Base-by-base conservation (phyloP, 1,139 yeast species). In the Candida anutae region DNA sequence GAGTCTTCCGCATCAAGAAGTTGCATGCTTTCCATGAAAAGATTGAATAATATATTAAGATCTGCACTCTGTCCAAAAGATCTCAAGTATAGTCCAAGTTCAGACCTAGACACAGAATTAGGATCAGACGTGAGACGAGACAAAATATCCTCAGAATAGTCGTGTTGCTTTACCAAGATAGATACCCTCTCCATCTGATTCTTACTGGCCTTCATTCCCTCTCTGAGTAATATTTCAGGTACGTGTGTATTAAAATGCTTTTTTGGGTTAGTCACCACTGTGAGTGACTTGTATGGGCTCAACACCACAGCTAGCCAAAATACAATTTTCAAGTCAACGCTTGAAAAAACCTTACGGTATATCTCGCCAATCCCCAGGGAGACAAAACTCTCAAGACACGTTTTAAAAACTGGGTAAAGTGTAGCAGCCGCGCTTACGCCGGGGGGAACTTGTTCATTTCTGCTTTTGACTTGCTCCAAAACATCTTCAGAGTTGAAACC, bases 201-300 rank as follows among this genome's bases (percentile, higher is more conserved):
- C 29, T 71, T 69, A 11, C 87, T 75, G 32, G 77, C 64, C 43
- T 80, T 78, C 23, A 88, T 53, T 0, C 94, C 90, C 32, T 82
- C 87, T 38, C 75, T 68, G 21, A 83, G 50, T 3, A 82, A 62
- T 15, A 64, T 42, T 25, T 57, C 65, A 2, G 52, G 55, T 6
- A 49, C 50, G 21, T 45, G 49, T 4, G 42, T 20, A 27, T 42
- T 36, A 34, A 36, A 31, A 25, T 36, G 45, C 34, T 58, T 63
- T 34, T 61, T 58, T 17, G 62, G 57, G 29, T 64, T 69, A 11
- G 58, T 53, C 11, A 45, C 43, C 2, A 69, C 58, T 6, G 42
- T 43, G n/a, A 54, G 28, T 5, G 51, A 55, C 3, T 56, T 51
- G 64, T 74, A 77, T 3, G 77, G 76, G 16, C 57, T 50, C 27